A percentile compares a stretch with the other conserved stretches of the same genome.
Evolutionary conservation across 169 alveolate genomes (phyloP).

Genomic region (Babesia bovis): DNA sequence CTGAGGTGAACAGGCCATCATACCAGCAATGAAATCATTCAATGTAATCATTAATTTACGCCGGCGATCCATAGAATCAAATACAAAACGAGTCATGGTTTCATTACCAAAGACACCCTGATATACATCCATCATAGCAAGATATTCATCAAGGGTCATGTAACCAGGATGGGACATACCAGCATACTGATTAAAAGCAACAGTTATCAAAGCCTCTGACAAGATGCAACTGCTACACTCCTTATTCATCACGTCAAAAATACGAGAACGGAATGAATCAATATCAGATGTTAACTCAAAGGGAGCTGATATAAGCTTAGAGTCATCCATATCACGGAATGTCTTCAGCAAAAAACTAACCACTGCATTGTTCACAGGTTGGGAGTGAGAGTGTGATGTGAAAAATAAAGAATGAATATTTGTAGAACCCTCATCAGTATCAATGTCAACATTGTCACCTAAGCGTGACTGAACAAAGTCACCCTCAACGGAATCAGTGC

Average conservation of each 20-base stretch:
- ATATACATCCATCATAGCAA: constrained; percentile 39
- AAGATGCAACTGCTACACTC: constrained; percentile 4
- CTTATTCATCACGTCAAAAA: constrained; percentile 28
- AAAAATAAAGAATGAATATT: constrained; percentile 1
- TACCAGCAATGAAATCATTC: constrained; percentile 73
- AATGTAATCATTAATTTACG: constrained; percentile 51
- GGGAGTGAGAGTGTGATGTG: constrained; percentile 19
- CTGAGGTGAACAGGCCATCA: constrained; percentile 78
- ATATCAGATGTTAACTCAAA: constrained; percentile 25
- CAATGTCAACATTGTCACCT: not conserved
- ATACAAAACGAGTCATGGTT: constrained; percentile 63
- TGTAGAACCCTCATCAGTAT: not conserved
- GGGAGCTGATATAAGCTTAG: constrained; percentile 34
- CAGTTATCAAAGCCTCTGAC: constrained; percentile 55
- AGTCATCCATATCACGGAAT: constrained; percentile 18
- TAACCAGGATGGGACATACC: constrained; percentile 33
- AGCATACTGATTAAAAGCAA: constrained; percentile 63
- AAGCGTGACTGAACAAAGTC: constrained; percentile 6
- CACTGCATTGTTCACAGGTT: constrained; percentile 28
- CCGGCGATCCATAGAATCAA: constrained; percentile 73
- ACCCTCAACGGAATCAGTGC: constrained; percentile 26
- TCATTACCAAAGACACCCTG: constrained; percentile 60
- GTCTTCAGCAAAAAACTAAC: constrained; percentile 29
- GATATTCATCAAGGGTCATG: constrained; percentile 59
- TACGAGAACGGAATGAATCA: constrained; percentile 30